Base-by-base conservation (phyloP, 495 filamentous ascomycete genomes). In the Aspergillus avenaceus region DNA sequence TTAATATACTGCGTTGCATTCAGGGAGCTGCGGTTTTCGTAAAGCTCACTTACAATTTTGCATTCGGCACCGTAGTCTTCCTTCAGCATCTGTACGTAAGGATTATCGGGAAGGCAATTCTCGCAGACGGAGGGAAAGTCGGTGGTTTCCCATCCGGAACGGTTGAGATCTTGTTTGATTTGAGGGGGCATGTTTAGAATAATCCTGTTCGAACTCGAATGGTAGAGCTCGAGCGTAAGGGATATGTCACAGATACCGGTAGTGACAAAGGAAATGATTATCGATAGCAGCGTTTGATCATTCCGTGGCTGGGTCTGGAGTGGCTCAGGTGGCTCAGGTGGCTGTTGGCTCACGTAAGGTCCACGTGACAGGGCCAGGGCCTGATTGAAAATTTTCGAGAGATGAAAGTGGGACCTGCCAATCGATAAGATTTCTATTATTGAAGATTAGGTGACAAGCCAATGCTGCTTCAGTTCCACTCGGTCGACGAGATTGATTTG, bases 21-120 rank as follows among this genome's bases (percentile, higher is more conserved):
- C n/a, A n/a, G n/a, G n/a, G n/a, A n/a, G n/a, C n/a, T n/a, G n/a
- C n/a, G n/a, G n/a, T 1, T 38, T 8, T 7, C 4, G 21, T 19
- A 9, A 18, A 18, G 16, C 9, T 18, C 21, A 68, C 72, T 54
- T 67, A 75, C 72, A 42, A 75, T 72, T 62, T 80, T 76, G 69
- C 78, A 78, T 69, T 82, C 80, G 55, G 86, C 86, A 55, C 91
- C 93, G 54, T 90, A 79, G 65, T 97, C 91, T 63, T 96, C 88
- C 66, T 98, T 98, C 40, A 97, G 76, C 91, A 98, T 97, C 67
- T 97, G 92, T 36, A 98, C 93, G 67, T 95, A 97, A 5, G 91
- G 93, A 62, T 97, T 97, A 49, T 95, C 90, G 28, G 93, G 92
- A 5, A 98, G 84, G 65, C 95, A 98, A 63, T 75, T 82, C 60